Evolutionary conservation across 1,284 basidiomycete species (phyloP).

Genomic region (Testicularia cyperi): DNA sequence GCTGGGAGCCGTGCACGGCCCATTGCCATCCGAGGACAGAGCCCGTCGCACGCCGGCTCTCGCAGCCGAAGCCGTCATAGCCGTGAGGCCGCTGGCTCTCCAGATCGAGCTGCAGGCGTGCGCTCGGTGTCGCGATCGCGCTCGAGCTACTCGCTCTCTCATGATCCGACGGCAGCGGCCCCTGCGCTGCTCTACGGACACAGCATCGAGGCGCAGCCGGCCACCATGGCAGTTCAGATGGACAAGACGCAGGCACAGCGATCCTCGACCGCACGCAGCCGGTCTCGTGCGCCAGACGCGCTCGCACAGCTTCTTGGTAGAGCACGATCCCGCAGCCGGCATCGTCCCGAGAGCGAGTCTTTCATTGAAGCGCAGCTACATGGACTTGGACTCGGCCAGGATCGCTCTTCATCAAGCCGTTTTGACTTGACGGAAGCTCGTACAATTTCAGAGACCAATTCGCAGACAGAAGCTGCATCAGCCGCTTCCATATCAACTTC

Average conservation of each 20-base stretch:
- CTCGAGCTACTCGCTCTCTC: conserved; percentile 15
- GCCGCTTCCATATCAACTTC: background rate
- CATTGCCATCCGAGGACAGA: conserved; percentile 27
- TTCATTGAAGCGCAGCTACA: background rate
- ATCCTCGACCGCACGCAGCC: conserved; percentile 25
- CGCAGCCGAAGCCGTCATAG: conserved; percentile 40
- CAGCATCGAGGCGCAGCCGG: conserved; percentile 17
- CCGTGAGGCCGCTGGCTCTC: conserved; percentile 19
- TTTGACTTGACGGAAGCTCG: too few relatives aligned
- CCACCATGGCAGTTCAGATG: conserved; percentile 3
- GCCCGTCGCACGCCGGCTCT: too few relatives aligned
- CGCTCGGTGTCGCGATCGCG: conserved; percentile 20
- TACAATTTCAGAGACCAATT: too few relatives aligned
- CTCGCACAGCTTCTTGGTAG: conserved; percentile 35
- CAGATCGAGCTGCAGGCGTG: conserved; percentile 15
- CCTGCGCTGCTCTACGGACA: conserved; percentile 18
- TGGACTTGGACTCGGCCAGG: background rate
- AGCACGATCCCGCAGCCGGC: conserved; percentile 21
- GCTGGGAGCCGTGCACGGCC: conserved; percentile 8
- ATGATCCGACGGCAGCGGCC: conserved; percentile 2
- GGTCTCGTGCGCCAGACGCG: conserved; percentile 41
- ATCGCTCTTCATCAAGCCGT: too few relatives aligned
- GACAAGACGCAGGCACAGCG: conserved; percentile 27
- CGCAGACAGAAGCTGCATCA: too few relatives aligned
- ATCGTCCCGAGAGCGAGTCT: conserved; percentile 5